phyloP scores from a whole-genome alignment of 1,284 basidiomycete species.

The Cerrena zonata region DNA sequence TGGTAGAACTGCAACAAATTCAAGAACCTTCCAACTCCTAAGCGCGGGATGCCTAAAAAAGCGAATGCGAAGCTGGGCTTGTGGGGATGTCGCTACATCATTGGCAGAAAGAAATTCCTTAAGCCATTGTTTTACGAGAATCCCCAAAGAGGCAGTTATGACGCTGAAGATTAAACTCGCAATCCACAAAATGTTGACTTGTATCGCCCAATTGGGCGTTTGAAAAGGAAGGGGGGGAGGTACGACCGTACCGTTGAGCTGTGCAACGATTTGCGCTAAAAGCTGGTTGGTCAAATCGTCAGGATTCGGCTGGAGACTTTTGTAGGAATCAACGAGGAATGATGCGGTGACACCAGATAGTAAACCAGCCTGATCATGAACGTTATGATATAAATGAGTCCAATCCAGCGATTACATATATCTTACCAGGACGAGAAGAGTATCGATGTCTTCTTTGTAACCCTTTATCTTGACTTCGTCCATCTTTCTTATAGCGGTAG shows the following conservation, averaged over 20 bases:
- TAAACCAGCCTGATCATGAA: slow-evolving; percentile 9
- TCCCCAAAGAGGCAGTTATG: not conserved
- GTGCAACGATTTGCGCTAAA: slow-evolving; percentile 3
- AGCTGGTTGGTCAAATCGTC: not conserved
- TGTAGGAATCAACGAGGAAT: slow-evolving; percentile 12
- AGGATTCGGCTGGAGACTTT: slow-evolving; percentile 5
- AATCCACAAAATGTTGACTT: not conserved
- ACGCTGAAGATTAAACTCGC: not conserved
- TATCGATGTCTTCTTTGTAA: slow-evolving; percentile 9
- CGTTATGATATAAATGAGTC: not conserved
- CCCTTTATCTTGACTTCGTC: slow-evolving; percentile 7
- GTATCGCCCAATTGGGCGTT: not conserved
- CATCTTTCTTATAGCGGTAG: too few relatives aligned
- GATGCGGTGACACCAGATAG: slow-evolving; percentile 16
- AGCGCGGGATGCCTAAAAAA: slow-evolving; percentile 5
- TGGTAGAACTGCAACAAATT: slow-evolving; percentile 8
- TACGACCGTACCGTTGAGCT: too few relatives aligned
- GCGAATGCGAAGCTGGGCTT: slow-evolving; percentile 4
- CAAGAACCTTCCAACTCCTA: slow-evolving; percentile 8
- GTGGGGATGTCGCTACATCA: not conserved
- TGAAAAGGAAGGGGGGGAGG: not conserved
- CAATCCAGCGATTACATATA: not conserved
- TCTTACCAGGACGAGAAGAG: slow-evolving; percentile 8
- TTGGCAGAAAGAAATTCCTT: not conserved
- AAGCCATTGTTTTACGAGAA: slow-evolving; percentile 1